Evolutionary conservation across 352 stramenopile species (phyloP).

Genomic region (Poterioochromonas sp.): DNA sequence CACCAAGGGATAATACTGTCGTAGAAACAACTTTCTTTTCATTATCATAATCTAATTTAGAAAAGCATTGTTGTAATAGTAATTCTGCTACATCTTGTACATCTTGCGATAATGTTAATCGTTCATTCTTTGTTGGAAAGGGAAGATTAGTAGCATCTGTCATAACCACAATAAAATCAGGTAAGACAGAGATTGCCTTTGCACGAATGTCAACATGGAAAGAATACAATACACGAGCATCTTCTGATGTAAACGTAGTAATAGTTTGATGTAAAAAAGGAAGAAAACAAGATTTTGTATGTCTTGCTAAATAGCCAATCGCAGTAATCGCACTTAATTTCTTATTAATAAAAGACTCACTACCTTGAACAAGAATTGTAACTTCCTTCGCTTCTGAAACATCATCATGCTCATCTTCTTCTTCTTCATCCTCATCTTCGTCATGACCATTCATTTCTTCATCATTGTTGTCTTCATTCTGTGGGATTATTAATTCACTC

Average conservation of each 20-base stretch:
- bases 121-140: constrained; percentile 39
- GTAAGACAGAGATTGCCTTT: constrained; percentile 54
- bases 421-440: constrained; percentile 57
- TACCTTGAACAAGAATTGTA: constrained; percentile 58
- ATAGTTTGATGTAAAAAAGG: constrained; percentile 75
- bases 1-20: constrained; percentile 55
- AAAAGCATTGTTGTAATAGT: neutral
- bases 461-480: constrained; percentile 50
- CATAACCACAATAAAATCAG: constrained; percentile 36
- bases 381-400: too few species aligned
- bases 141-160: constrained; percentile 52
- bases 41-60: neutral
- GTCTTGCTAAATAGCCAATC: constrained; percentile 85
- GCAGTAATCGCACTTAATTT: constrained; percentile 86
- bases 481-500: constrained; percentile 46
- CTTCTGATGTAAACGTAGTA: constrained; percentile 68
- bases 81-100: neutral
- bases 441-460: constrained; percentile 60
- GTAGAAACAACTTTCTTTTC: neutral
- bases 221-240: constrained; percentile 53
- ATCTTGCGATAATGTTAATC: neutral
- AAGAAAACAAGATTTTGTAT: constrained; percentile 78
- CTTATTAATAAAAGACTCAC: constrained; percentile 68
- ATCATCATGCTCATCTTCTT: constrained; percentile 48
- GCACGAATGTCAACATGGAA: constrained; percentile 60